Conservation (phyloP, 2,329 filamentous ascomycete species). For the Monilinia polystroma region DNA sequence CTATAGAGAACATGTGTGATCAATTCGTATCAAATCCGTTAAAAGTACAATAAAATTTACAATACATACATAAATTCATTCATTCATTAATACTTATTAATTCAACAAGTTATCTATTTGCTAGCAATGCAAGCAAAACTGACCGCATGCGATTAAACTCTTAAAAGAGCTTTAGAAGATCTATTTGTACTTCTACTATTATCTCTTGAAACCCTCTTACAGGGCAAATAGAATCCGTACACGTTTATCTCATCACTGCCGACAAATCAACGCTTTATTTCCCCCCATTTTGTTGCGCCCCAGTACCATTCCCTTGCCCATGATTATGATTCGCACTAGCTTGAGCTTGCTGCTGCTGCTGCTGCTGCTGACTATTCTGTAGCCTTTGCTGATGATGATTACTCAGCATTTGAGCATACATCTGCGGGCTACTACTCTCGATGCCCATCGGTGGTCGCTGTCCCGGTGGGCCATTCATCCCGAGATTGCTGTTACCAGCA, state of each 20-base stretch:
- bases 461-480: slow-evolving; percentile 21
- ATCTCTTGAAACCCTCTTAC: not conserved
- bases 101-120: slow-evolving; percentile 13
- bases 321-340: slow-evolving; percentile 6
- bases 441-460: slow-evolving; percentile 35
- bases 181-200: slow-evolving; percentile 22
- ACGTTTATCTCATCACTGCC: slow-evolving; percentile 6
- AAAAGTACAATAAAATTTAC: not conserved
- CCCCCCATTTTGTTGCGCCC: slow-evolving; percentile 23
- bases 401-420: slow-evolving; percentile 54
- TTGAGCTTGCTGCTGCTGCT: slow-evolving; percentile 36
- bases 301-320: slow-evolving; percentile 24
- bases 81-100: slow-evolving; percentile 7
- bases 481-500: slow-evolving; percentile 42
- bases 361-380: slow-evolving; percentile 37
- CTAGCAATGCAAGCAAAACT: slow-evolving; percentile 3
- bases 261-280: slow-evolving; percentile 14
- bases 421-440: slow-evolving; percentile 46
- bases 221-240: not conserved
- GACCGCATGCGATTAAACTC: not conserved
- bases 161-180: slow-evolving; percentile 9
- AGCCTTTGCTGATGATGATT: slow-evolving; percentile 44
- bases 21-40: not conserved
- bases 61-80: not conserved
- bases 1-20: not conserved